Evolutionary conservation across 495 filamentous ascomycete species (phyloP), one percentile per base, ranked within the genome.

Genomic region (Arthonia radiata): DNA sequence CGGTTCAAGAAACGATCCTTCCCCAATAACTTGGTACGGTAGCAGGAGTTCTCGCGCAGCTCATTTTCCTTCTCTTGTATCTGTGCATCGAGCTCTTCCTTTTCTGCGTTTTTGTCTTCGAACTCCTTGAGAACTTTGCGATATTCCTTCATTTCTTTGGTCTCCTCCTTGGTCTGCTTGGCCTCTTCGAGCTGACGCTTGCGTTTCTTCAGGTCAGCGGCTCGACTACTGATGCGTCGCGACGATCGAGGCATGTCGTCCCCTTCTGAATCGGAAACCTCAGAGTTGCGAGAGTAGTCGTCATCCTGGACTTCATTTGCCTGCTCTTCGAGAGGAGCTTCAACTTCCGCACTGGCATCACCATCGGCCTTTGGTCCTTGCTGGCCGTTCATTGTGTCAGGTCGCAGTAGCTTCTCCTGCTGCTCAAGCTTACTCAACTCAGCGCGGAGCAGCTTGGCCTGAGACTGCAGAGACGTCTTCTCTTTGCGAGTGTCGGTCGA

Each of bases 1-100:
- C 81, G 75, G 42, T 94, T 97, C 67, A 78, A 91, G 54, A 90
- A 97, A 14, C 86, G 65, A 44, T 97, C 86, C 35, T 79, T 77
- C 24, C 86, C 86, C 7, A 97, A 59, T 28, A 79, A 67, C 30
- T 72, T 68, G 9, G 81, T 92, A 27, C 86, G 72, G 21, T 79
- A 74, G 40, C 83, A 90, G 43, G 92, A 79, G 23, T 79, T 73
- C 47, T 94, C 81, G 28, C 86, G 70, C 18, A 97, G 60, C 41
- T 94, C 80, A 34, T 90, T 79, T 37, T 94, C 83, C 24, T 86
- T 58, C 5, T 65, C 64, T 5, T 60, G 59, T 35, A 97, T 90
- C 38, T 82, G 67, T 11, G 73, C 70, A 41, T 97, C 81, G 40
- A 69, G 72, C 31, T 71, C 67, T 35, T 62, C 60, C 33, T 94